These are phyloP conservation scores for Bretschneidera sinensis DNA, from an alignment of 345 rosid species.

Conservation along the genomic window DNA sequence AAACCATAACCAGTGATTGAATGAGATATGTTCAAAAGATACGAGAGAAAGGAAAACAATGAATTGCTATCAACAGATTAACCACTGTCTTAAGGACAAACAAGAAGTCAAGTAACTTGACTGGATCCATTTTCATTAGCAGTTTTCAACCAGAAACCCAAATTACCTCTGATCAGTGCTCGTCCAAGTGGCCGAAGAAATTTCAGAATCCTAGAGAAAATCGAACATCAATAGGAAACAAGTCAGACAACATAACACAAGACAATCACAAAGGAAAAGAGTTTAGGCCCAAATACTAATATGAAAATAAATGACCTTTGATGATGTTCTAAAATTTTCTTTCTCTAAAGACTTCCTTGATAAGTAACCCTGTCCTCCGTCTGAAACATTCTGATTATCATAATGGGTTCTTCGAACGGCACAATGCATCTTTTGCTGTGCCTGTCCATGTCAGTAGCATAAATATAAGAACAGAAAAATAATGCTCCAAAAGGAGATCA, in stretches of 20 bases:
- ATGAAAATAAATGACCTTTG: slow-evolving; percentile 14
- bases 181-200: slow-evolving; percentile 18
- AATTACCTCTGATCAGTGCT: slow-evolving; percentile 23
- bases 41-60: not conserved
- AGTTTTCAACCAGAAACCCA: not conserved
- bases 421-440: slow-evolving; percentile 31
- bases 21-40: not conserved
- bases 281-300: not conserved
- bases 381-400: slow-evolving; percentile 13
- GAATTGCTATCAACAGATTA: not conserved
- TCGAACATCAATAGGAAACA: not conserved
- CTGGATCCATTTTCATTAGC: too few relatives aligned
- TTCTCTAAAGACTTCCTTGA: slow-evolving; percentile 20
- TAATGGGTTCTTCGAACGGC: slow-evolving; percentile 21
- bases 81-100: not conserved
- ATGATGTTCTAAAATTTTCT: slow-evolving; percentile 15
- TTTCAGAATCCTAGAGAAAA: slow-evolving; percentile 13
- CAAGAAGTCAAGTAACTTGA: too few relatives aligned
- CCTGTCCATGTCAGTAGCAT: slow-evolving; percentile 19
- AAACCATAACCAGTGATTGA: not conserved
- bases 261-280: not conserved
- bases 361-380: slow-evolving; percentile 16
- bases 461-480: slow-evolving; percentile 6
- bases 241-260: not conserved
- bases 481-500: not conserved